Conservation (phyloP, 371 early-diverging fungal species). For the Ordospora pajunii region DNA sequence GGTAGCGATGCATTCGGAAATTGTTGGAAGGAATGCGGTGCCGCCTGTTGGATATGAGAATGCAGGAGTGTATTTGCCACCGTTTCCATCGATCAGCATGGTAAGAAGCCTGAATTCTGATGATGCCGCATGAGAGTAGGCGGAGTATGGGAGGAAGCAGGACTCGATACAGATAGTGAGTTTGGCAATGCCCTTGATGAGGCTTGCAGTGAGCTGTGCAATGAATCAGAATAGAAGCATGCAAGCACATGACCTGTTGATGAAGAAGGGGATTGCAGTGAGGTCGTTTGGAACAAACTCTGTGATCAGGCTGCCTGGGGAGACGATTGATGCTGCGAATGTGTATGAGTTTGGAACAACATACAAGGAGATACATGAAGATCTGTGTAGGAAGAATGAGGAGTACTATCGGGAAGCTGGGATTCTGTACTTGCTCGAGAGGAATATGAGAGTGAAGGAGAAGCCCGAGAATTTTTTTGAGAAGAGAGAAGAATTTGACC, state of each 20-base stretch:
- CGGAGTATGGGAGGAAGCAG: neutral
- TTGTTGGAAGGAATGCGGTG: slow-evolving; percentile 8
- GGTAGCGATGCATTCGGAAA: neutral
- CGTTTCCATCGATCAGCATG: slow-evolving; percentile 1
- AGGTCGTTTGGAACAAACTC: slow-evolving; percentile 77
- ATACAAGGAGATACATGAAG: slow-evolving; percentile 74
- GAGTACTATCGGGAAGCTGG: slow-evolving; percentile 71
- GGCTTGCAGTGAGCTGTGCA: slow-evolving; percentile 79
- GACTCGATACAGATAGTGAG: neutral
- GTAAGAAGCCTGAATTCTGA: neutral
- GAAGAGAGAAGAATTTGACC: slow-evolving; percentile 67
- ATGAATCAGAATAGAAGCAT: slow-evolving; percentile 89
- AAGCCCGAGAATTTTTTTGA: slow-evolving; percentile 80
- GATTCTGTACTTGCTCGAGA: slow-evolving; percentile 73
- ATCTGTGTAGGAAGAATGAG: slow-evolving; percentile 68
- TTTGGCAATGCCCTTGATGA: slow-evolving; percentile 44
- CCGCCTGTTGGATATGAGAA: slow-evolving; percentile 15
- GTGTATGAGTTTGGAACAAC: slow-evolving; percentile 79
- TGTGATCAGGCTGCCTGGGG: slow-evolving; percentile 80
- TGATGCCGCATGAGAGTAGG: neutral
- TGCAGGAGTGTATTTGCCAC: slow-evolving; percentile 16
- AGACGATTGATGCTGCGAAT: slow-evolving; percentile 73
- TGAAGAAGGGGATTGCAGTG: slow-evolving; percentile 68
- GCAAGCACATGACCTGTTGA: slow-evolving; percentile 78
- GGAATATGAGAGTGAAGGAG: slow-evolving; percentile 74